Evolutionary conservation across 495 filamentous ascomycete genomes (phyloP).

Genomic region (Lophiostoma macrostomum): DNA sequence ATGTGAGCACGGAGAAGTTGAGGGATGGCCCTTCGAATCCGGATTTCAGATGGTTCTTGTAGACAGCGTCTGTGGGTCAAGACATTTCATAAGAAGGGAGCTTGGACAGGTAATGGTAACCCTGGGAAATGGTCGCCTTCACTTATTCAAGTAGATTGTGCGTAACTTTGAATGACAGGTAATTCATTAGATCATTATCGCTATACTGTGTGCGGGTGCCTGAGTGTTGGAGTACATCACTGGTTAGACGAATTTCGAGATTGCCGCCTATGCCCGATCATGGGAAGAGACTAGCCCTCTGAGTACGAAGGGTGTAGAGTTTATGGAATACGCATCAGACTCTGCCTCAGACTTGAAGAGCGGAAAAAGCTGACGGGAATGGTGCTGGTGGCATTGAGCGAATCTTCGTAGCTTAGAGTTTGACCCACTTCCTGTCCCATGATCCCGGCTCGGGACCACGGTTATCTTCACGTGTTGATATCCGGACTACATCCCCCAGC

Average conservation of each 20-base stretch:
- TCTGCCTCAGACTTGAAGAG: too few relatives aligned
- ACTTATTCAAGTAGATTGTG: not conserved
- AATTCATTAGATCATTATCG: too few relatives aligned
- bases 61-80: not conserved
- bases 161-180: too few relatives aligned
- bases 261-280: too few relatives aligned
- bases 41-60: slow-evolving; percentile 70
- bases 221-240: too few relatives aligned
- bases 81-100: not conserved
- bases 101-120: not conserved
- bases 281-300: too few relatives aligned
- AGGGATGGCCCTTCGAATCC: slow-evolving; percentile 62
- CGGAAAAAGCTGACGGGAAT: too few relatives aligned
- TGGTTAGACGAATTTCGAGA: too few relatives aligned
- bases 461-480: slow-evolving; percentile 24
- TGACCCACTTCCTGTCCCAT: not conserved
- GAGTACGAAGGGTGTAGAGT: too few relatives aligned
- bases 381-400: too few relatives aligned
- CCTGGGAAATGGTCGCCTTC: not conserved
- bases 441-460: not conserved
- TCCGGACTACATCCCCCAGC: slow-evolving; percentile 10
- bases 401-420: not conserved
- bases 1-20: slow-evolving; percentile 66
- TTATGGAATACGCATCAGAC: too few relatives aligned
- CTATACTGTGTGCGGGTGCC: too few relatives aligned